These are phyloP conservation scores for Jamesozyma rosinii DNA, from an alignment of 805 yeast species.

Conservation along the genomic window DNA sequence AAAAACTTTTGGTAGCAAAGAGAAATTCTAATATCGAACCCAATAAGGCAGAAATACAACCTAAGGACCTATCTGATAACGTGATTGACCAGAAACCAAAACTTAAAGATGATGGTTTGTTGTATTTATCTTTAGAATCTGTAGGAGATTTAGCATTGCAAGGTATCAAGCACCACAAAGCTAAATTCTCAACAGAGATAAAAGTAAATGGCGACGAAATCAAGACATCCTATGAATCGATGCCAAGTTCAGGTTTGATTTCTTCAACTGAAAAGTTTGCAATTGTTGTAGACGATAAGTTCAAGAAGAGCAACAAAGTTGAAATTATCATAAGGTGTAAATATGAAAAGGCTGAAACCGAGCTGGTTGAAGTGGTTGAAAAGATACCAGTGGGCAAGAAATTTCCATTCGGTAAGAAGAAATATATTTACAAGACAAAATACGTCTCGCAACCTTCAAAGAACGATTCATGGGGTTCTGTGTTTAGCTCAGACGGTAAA, in stretches of 20 bases:
- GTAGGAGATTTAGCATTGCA: conserved; percentile 40
- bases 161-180: conserved; percentile 37
- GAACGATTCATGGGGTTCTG: conserved; percentile 48
- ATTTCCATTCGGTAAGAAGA: conserved; percentile 28
- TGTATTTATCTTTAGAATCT: conserved; percentile 43
- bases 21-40: too few relatives aligned
- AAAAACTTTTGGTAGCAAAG: too few relatives aligned
- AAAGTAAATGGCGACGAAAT: conserved; percentile 39
- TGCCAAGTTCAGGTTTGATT: conserved; percentile 24
- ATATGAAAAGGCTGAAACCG: conserved; percentile 39
- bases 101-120: conserved; percentile 34
- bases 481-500: conserved; percentile 76
- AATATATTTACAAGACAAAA: conserved; percentile 32
- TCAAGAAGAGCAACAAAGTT: conserved; percentile 38
- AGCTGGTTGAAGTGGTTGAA: conserved; percentile 51
- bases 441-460: conserved; percentile 42
- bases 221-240: conserved; percentile 8
- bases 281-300: conserved; percentile 26
- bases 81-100: background rate
- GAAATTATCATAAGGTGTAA: conserved; percentile 62
- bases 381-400: conserved; percentile 38
- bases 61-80: background rate
- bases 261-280: conserved; percentile 67
- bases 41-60: background rate
- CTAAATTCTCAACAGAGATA: conserved; percentile 41